Evolutionary conservation across 202 grass and related monocot species (phyloP).

Genomic region (Musa balbisiana): DNA sequence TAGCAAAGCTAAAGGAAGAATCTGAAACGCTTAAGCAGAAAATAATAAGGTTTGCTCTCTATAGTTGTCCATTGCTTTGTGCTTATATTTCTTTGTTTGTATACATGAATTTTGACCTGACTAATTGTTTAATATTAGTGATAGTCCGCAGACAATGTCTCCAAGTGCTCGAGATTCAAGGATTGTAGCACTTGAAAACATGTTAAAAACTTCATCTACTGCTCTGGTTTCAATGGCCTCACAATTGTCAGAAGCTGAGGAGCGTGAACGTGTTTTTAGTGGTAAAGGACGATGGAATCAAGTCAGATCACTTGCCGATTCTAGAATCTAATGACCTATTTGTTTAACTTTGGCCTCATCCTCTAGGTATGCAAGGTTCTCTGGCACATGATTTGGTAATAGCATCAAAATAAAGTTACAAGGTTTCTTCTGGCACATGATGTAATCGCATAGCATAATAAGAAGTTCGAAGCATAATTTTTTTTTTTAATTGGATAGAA

Average conservation of each 20-base stretch:
- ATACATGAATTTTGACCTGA: constrained; percentile 9
- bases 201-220: constrained; percentile 73
- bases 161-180: constrained; percentile 87
- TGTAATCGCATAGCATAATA: too few species aligned
- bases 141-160: constrained; percentile 80
- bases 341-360: constrained; percentile 72
- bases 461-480: too few species aligned
- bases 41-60: constrained; percentile 38
- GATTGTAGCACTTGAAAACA: constrained; percentile 91
- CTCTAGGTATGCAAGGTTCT: constrained; percentile 43
- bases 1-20: constrained; percentile 80
- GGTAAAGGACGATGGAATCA: constrained; percentile 85
- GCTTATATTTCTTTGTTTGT: background rate
- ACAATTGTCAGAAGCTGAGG: constrained; percentile 86
- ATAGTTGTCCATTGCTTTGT: background rate
- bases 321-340: constrained; percentile 72
- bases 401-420: too few species aligned
- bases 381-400: background rate
- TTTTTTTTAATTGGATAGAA: too few species aligned
- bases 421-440: too few species aligned
- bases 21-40: constrained; percentile 38
- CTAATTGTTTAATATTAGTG: constrained; percentile 28
- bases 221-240: constrained; percentile 78
- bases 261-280: constrained; percentile 56
- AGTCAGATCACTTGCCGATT: constrained; percentile 68